Conservation (phyloP, 306 rosid genomes). For the Quercus berberidifolia region DNA sequence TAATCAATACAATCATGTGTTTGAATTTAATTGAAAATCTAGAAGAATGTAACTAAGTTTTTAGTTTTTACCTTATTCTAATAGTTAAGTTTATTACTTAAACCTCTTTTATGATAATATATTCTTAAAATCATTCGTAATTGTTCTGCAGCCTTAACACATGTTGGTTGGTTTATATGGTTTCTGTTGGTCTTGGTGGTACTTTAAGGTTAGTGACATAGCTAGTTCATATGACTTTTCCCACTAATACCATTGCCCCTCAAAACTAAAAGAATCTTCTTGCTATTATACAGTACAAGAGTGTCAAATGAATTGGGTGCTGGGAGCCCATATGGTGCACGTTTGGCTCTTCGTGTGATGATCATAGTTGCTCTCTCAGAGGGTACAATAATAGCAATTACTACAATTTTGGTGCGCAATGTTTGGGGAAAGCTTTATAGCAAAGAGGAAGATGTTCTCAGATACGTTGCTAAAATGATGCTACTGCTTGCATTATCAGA, state of each 20-base stretch:
- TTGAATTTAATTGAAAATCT: too few species aligned
- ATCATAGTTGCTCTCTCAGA: slow-evolving; percentile 31
- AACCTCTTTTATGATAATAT: too few species aligned
- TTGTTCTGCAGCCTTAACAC: slow-evolving; percentile 49
- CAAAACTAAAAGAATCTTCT: too few species aligned
- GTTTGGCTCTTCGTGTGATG: slow-evolving; percentile 50
- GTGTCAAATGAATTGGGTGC: slow-evolving; percentile 65
- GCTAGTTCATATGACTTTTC: not conserved
- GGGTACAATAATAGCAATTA: slow-evolving; percentile 34
- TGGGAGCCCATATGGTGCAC: slow-evolving; percentile 44
- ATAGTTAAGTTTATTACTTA: too few species aligned
- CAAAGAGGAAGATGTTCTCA: slow-evolving; percentile 48
- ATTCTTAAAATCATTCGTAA: not conserved
- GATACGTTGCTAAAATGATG: slow-evolving; percentile 55
- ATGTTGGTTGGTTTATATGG: slow-evolving; percentile 57
- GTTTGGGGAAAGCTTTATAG: slow-evolving; percentile 61
- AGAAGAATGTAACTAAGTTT: too few species aligned
- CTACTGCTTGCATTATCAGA: slow-evolving; percentile 59
- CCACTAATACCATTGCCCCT: not conserved
- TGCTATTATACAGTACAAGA: slow-evolving; percentile 33
- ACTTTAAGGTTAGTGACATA: slow-evolving; percentile 45
- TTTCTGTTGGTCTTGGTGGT: slow-evolving; percentile 62
- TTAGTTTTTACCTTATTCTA: too few species aligned
- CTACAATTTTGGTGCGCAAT: slow-evolving; percentile 38
- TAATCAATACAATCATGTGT: too few species aligned